These are phyloP conservation scores for Stachybotrys chartarum DNA, from an alignment of 2,329 filamentous ascomycete species.

Conservation along the genomic window DNA sequence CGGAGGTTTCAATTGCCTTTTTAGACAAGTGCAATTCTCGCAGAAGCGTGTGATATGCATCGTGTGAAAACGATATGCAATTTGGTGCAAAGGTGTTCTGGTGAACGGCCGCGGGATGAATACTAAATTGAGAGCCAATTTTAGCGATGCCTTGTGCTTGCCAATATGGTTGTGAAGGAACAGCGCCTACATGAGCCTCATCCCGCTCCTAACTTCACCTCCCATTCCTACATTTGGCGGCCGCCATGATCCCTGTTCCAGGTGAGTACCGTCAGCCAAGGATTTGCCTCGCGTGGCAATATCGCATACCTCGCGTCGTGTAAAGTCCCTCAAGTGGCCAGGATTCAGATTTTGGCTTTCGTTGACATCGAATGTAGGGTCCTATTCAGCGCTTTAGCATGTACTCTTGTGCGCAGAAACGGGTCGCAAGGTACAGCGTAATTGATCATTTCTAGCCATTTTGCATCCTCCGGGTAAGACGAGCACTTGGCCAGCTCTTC, in stretches of 20 bases:
- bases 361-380: background rate
- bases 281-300: background rate
- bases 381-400: background rate
- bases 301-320: background rate
- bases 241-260: background rate
- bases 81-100: background rate
- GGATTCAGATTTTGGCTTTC: background rate
- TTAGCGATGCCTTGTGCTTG: too few relatives aligned
- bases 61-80: background rate
- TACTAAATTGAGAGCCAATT: background rate
- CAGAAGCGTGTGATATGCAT: background rate
- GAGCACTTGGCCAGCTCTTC: background rate
- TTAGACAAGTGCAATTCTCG: constrained; percentile 41
- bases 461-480: background rate
- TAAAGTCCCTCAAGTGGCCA: background rate
- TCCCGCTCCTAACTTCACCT: background rate
- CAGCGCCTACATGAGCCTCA: background rate
- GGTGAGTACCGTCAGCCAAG: background rate
- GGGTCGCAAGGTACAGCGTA: background rate
- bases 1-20: constrained; percentile 50
- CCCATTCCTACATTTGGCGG: too few relatives aligned
- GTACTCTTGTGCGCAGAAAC: too few relatives aligned
- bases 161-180: background rate
- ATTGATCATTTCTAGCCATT: background rate
- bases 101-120: background rate